phyloP scores from a whole-genome alignment of 2,329 filamentous ascomycete genomes.

The Alternaria gaisen region DNA sequence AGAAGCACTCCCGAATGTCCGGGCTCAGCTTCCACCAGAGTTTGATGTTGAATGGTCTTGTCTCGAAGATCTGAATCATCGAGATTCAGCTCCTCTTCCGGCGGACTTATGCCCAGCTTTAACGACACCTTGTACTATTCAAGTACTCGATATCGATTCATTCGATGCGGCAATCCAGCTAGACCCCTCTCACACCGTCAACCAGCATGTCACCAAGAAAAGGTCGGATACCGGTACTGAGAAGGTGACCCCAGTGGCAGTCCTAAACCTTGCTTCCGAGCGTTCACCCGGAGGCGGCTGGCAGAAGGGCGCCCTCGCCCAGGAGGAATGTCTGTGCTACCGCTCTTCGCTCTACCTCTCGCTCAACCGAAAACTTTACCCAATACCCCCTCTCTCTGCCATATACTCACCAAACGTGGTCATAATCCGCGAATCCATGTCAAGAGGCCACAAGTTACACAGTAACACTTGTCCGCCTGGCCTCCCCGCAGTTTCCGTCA shows the following conservation, averaged over 20 bases:
- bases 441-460: conserved; percentile 59
- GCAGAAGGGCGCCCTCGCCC: conserved; percentile 67
- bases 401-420: conserved; percentile 70
- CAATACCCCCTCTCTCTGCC: conserved; percentile 59
- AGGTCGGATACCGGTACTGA: background rate
- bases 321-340: conserved; percentile 75
- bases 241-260: conserved; percentile 56
- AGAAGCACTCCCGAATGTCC: conserved; percentile 31
- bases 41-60: conserved; percentile 33
- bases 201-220: conserved; percentile 13
- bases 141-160: conserved; percentile 44
- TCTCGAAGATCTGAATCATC: conserved; percentile 20
- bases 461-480: conserved; percentile 37
- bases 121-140: conserved; percentile 34
- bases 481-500: conserved; percentile 64
- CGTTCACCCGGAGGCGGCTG: conserved; percentile 69
- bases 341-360: conserved; percentile 64
- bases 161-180: conserved; percentile 46
- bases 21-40: conserved; percentile 21
- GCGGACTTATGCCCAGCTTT: conserved; percentile 34
- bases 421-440: conserved; percentile 63
- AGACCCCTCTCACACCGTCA: conserved; percentile 28
- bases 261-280: conserved; percentile 73
- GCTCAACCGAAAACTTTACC: conserved; percentile 62
- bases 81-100: conserved; percentile 25